phyloP scores from a whole-genome alignment of 2,329 filamentous ascomycete species.

The Trichoderma atroviride region DNA sequence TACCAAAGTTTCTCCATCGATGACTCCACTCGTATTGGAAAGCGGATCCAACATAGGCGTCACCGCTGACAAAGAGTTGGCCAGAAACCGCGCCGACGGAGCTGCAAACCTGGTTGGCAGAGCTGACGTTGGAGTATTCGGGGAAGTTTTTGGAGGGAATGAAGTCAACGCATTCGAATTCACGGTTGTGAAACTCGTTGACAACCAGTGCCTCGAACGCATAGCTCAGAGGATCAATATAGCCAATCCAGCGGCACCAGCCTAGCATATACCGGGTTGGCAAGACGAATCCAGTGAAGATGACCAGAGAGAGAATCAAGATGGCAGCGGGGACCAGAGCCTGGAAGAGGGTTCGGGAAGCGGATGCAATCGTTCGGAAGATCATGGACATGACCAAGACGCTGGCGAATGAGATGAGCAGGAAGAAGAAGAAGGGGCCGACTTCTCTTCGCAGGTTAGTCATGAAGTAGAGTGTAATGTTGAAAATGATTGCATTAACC shows the following conservation, averaged over 20 bases:
- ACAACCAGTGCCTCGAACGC: slow-evolving; percentile 79
- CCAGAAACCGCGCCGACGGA: slow-evolving; percentile 62
- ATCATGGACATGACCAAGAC: slow-evolving; percentile 84
- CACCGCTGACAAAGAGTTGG: slow-evolving; percentile 55
- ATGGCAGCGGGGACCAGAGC: slow-evolving; percentile 63
- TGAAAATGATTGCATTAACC: slow-evolving; percentile 73
- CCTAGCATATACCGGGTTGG: slow-evolving; percentile 70
- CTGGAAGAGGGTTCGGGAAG: slow-evolving; percentile 70
- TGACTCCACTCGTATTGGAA: slow-evolving; percentile 62
- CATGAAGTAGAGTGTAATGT: slow-evolving; percentile 84
- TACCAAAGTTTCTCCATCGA: slow-evolving; percentile 72
- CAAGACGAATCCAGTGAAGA: slow-evolving; percentile 71
- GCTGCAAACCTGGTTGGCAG: slow-evolving; percentile 57
- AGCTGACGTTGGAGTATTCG: slow-evolving; percentile 34
- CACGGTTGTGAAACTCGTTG: slow-evolving; percentile 74
- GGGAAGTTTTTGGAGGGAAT: slow-evolving; percentile 44
- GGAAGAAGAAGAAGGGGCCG: slow-evolving; percentile 82
- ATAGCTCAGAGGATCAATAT: slow-evolving; percentile 77
- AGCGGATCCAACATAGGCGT: slow-evolving; percentile 55
- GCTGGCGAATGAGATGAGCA: slow-evolving; percentile 72
- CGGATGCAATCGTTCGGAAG: slow-evolving; percentile 78
- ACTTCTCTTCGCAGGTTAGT: slow-evolving; percentile 74
- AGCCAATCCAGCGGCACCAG: slow-evolving; percentile 85
- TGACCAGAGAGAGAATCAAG: slow-evolving; percentile 67
- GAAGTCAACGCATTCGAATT: slow-evolving; percentile 56